Evolutionary conservation across 108 stramenopile species (phyloP).

Genomic region (Bacterosira constricta): DNA sequence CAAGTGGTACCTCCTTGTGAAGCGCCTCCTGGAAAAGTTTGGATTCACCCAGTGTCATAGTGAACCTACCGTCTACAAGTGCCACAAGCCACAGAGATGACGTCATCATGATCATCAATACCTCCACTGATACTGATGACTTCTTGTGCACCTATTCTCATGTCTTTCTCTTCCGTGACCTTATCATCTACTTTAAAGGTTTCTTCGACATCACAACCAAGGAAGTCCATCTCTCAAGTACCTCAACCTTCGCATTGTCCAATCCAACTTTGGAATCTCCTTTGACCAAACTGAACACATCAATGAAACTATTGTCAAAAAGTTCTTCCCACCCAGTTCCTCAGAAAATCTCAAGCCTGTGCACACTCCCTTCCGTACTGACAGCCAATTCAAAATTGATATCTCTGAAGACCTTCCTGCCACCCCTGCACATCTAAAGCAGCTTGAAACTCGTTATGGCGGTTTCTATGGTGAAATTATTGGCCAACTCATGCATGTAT

Average conservation of each 20-base stretch:
- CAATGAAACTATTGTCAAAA: neutral
- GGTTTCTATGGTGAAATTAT: too few relatives aligned
- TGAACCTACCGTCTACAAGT: too few relatives aligned
- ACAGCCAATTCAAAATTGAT: neutral
- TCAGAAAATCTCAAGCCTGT: constrained; percentile 3
- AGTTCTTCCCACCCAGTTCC: neutral
- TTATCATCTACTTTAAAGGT: neutral
- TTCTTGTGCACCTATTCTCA: neutral
- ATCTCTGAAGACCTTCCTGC: neutral
- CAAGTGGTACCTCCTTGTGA: too few relatives aligned
- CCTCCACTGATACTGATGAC: constrained; percentile 4
- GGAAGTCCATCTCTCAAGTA: neutral
- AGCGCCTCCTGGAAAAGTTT: too few relatives aligned
- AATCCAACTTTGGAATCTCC: too few relatives aligned
- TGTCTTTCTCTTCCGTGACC: neutral
- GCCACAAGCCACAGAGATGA: neutral
- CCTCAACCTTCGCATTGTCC: too few relatives aligned
- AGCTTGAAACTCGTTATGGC: too few relatives aligned
- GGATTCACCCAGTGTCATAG: too few relatives aligned
- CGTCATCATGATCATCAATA: neutral
- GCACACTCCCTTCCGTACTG: constrained; percentile 8
- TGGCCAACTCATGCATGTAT: too few relatives aligned
- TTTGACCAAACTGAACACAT: constrained; percentile 18
- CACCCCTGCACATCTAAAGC: neutral
- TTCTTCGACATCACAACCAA: neutral